A percentile compares a stretch with the other conserved stretches of the same genome.
Conservation (phyloP, 306 rosid species). For the Vigna radiata region DNA sequence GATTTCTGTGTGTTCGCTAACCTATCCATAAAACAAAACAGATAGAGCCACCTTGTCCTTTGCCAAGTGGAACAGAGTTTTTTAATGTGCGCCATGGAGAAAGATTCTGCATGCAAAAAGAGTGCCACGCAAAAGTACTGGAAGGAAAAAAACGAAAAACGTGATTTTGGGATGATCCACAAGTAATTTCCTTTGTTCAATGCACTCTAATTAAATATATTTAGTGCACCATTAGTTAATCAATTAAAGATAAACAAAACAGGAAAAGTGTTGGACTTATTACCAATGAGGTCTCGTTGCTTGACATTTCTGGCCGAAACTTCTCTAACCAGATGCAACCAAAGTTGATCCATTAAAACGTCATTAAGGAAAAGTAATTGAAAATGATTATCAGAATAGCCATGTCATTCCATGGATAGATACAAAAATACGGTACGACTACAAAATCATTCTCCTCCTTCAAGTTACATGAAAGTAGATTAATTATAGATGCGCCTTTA, state of each 20-base stretch:
- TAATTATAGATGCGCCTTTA: not conserved
- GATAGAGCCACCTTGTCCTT: slow-evolving; percentile 40
- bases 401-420: slow-evolving; percentile 25
- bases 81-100: slow-evolving; percentile 28
- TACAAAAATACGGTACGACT: not conserved
- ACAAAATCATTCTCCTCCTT: not conserved
- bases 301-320: slow-evolving; percentile 36
- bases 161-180: slow-evolving; percentile 46
- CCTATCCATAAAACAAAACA: slow-evolving; percentile 38
- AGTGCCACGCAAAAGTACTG: slow-evolving; percentile 25
- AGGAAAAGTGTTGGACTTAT: slow-evolving; percentile 42
- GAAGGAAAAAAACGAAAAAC: slow-evolving; percentile 38
- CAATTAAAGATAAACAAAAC: slow-evolving; percentile 4
- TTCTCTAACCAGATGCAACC: slow-evolving; percentile 35
- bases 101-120: slow-evolving; percentile 42
- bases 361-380: slow-evolving; percentile 33
- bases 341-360: slow-evolving; percentile 31
- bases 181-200: slow-evolving; percentile 42
- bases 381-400: slow-evolving; percentile 12
- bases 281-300: slow-evolving; percentile 40
- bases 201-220: not conserved
- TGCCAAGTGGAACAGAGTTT: slow-evolving; percentile 35
- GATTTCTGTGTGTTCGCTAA: slow-evolving; percentile 25
- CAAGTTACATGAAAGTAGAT: not conserved
- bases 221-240: not conserved